These are phyloP conservation scores for Streptanthus diversifolius DNA, from an alignment of 345 rosid species.

Conservation along the genomic window DNA sequence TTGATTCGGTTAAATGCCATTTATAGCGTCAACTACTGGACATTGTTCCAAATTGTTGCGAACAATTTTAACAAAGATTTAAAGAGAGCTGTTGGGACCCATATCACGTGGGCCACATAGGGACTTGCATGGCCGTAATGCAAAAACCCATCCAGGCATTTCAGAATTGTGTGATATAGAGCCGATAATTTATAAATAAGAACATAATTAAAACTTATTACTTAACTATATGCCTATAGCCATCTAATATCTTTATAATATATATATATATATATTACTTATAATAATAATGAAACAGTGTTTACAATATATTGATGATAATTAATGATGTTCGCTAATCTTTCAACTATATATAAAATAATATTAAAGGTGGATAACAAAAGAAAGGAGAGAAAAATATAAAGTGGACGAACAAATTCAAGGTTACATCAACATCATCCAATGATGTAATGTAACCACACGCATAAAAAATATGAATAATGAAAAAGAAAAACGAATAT, in stretches of 20 bases:
- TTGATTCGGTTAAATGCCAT: not conserved
- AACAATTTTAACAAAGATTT: conserved; percentile 4
- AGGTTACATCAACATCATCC: conserved; percentile 38
- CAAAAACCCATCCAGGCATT: conserved; percentile 15
- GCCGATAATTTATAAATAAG: conserved; percentile 5
- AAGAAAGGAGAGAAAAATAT: conserved; percentile 7
- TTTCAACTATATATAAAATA: conserved; percentile 8
- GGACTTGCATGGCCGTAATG: conserved; percentile 15
- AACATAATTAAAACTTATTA: not conserved
- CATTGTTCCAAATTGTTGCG: conserved; percentile 24
- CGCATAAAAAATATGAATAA: not conserved
- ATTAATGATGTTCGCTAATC: not conserved
- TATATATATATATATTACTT: not conserved
- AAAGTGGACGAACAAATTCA: conserved; percentile 13
- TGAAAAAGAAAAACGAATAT: conserved; percentile 14
- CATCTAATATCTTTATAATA: not conserved
- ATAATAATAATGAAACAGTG: not conserved
- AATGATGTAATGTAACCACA: conserved; percentile 18
- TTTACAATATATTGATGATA: not conserved
- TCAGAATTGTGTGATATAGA: not conserved
- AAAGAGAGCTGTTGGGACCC: conserved; percentile 14
- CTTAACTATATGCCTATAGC: not conserved
- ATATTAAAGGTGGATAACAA: conserved; percentile 18
- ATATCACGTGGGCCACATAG: conserved; percentile 27
- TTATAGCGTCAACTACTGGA: conserved; percentile 3